phyloP scores from a whole-genome alignment of 176 grass and related monocot species.

The Rhynchospora tenuis region DNA sequence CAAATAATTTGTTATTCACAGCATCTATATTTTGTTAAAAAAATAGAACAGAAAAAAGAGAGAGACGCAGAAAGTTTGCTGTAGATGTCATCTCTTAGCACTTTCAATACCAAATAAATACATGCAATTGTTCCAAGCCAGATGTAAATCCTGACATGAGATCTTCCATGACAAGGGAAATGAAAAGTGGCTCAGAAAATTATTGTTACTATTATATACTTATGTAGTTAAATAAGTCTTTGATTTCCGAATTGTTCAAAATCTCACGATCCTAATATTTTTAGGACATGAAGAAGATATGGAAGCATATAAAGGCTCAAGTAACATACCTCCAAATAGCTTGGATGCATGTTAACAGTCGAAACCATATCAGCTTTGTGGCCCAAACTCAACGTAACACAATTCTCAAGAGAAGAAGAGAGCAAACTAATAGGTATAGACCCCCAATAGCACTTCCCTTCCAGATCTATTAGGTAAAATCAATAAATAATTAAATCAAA shows the following conservation, averaged over 20 bases:
- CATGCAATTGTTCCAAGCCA: background rate
- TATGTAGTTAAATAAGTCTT: background rate
- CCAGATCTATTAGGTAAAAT: slow-evolving; percentile 44
- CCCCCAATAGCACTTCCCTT: slow-evolving; percentile 79
- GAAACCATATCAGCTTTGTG: slow-evolving; percentile 44
- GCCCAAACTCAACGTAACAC: slow-evolving; percentile 57
- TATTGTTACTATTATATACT: background rate
- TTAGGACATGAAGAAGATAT: background rate
- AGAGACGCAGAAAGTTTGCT: background rate
- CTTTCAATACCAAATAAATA: background rate
- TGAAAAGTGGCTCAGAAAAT: background rate
- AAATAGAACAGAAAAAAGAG: no score
- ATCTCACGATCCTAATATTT: background rate
- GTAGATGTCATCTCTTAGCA: background rate
- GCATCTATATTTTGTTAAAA: no score
- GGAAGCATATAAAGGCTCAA: background rate
- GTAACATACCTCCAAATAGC: slow-evolving; percentile 56
- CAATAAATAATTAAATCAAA: slow-evolving; percentile 17
- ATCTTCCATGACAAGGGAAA: slow-evolving; percentile 3
- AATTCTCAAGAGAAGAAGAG: slow-evolving; percentile 60
- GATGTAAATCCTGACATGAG: background rate
- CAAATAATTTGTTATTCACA: no score
- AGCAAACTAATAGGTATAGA: slow-evolving; percentile 69
- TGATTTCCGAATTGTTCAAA: background rate
- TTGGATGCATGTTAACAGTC: slow-evolving; percentile 53